Evolutionary conservation across 164 flowering plant species (phyloP).

Genomic region (Magnolia sinica): DNA sequence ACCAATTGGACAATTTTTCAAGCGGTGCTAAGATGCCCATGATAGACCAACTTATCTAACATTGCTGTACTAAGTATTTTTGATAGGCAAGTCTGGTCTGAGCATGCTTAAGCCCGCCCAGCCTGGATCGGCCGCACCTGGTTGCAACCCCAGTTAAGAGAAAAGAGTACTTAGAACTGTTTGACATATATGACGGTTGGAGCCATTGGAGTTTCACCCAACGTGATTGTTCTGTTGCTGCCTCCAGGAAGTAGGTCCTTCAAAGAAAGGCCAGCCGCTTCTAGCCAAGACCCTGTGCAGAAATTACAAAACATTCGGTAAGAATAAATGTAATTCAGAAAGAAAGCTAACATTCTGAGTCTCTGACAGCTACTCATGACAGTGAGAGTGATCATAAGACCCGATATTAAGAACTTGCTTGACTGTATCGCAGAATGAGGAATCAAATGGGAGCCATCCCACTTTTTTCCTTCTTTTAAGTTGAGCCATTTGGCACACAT

Average conservation of each 20-base stretch:
- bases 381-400: not conserved
- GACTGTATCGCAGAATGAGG: not conserved
- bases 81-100: too few relatives aligned
- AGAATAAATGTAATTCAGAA: not conserved
- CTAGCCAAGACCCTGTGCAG: slow-evolving; percentile 60
- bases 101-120: too few relatives aligned
- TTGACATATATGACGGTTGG: slow-evolving; percentile 93
- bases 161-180: slow-evolving; percentile 43
- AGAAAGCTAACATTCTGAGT: not conserved
- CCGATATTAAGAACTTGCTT: not conserved
- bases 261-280: slow-evolving; percentile 62
- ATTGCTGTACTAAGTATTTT: too few relatives aligned
- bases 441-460: not conserved
- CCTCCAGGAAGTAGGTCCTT: slow-evolving; percentile 61
- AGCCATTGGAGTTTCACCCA: slow-evolving; percentile 93
- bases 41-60: too few relatives aligned
- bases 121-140: too few relatives aligned
- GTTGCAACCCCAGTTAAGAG: not conserved
- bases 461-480: too few relatives aligned
- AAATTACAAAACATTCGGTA: not conserved
- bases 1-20: too few relatives aligned
- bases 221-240: slow-evolving; percentile 31
- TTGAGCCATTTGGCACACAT: too few relatives aligned
- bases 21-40: too few relatives aligned
- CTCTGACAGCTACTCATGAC: not conserved